These are phyloP conservation scores for Viola pubescens DNA, from an alignment of 441 rosid genomes.

Conservation along the genomic window DNA sequence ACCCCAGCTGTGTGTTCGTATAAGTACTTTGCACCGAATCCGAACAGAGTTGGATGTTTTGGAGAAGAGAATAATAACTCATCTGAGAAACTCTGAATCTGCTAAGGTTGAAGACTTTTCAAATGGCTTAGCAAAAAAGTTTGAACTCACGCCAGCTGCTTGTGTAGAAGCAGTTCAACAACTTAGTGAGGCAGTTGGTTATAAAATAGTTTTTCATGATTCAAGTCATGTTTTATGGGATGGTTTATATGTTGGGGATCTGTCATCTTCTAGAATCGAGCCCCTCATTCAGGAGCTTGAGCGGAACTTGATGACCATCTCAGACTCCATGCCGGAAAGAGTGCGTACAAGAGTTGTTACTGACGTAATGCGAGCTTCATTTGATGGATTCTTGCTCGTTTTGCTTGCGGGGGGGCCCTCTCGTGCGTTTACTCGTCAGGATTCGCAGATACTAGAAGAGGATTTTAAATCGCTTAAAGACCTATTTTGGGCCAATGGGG, in stretches of 20 bases:
- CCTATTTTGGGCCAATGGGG: conserved; percentile 91
- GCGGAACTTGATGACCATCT: conserved; percentile 45
- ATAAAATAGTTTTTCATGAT: conserved; percentile 80
- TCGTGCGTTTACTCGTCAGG: conserved; percentile 69
- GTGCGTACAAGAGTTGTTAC: conserved; percentile 73
- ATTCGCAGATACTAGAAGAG: conserved; percentile 69
- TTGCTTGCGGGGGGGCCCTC: conserved; percentile 97
- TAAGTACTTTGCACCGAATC: conserved; percentile 73
- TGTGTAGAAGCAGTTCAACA: conserved; percentile 87
- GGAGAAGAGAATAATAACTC: conserved; percentile 85
- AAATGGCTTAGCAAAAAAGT: conserved; percentile 70
- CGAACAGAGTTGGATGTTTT: conserved; percentile 62
- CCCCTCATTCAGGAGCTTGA: conserved; percentile 73
- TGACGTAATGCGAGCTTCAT: conserved; percentile 80
- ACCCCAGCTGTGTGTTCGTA: conserved; percentile 69
- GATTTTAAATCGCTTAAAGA: conserved; percentile 86
- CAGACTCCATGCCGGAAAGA: conserved; percentile 69
- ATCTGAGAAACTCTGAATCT: conserved; percentile 85
- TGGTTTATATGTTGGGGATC: conserved; percentile 76
- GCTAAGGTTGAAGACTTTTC: conserved; percentile 83
- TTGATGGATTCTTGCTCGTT: conserved; percentile 85
- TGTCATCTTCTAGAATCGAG: conserved; percentile 62
- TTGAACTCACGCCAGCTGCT: conserved; percentile 71
- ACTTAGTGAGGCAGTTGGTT: conserved; percentile 72
- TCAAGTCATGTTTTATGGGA: conserved; percentile 79